These are phyloP conservation scores for Scleroderma citrinum DNA, from an alignment of 768 basidiomycete species.

Conservation along the genomic window DNA sequence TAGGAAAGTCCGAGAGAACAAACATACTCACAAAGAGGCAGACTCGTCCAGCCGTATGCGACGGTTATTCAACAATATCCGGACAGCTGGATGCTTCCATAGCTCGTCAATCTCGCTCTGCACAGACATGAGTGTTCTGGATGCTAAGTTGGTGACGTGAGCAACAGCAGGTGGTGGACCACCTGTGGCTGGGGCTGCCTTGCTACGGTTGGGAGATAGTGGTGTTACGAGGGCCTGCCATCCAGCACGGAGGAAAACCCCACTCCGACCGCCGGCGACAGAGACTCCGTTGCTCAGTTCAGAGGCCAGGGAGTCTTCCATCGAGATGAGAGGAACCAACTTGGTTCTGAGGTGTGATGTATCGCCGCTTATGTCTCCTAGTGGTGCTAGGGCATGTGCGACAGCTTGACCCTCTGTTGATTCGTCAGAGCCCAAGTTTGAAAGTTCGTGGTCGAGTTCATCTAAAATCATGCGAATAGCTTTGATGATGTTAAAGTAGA, in stretches of 20 bases:
- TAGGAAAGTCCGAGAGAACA: slow-evolving; percentile 1
- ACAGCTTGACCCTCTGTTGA: slow-evolving; percentile 27
- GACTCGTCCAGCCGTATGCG: slow-evolving; percentile 71
- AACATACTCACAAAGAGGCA: slow-evolving; percentile 57
- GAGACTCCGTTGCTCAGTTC: slow-evolving; percentile 63
- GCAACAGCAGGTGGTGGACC: slow-evolving; percentile 26
- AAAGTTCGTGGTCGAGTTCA: slow-evolving; percentile 58
- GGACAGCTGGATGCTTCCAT: slow-evolving; percentile 68
- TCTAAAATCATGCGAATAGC: slow-evolving; percentile 70
- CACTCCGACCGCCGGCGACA: slow-evolving; percentile 52
- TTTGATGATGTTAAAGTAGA: slow-evolving; percentile 81
- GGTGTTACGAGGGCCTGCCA: slow-evolving; percentile 60
- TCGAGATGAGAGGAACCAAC: slow-evolving; percentile 57
- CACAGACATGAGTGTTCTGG: slow-evolving; percentile 44
- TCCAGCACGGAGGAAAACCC: slow-evolving; percentile 63
- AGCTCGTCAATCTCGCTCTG: slow-evolving; percentile 53
- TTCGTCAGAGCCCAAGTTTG: slow-evolving; percentile 23
- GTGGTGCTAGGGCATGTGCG: slow-evolving; percentile 26
- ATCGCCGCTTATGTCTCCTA: slow-evolving; percentile 35
- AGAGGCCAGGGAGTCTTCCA: slow-evolving; percentile 62
- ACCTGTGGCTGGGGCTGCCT: slow-evolving; percentile 32
- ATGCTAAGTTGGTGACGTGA: slow-evolving; percentile 48
- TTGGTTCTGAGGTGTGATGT: slow-evolving; percentile 47
- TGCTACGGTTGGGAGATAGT: slow-evolving; percentile 35
- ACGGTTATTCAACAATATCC: slow-evolving; percentile 46